Percentiles rank a stretch among this genome's conserved stretches.
phyloP scores from a whole-genome alignment of 208 protist genomes.

The Leishmania braziliensis region DNA sequence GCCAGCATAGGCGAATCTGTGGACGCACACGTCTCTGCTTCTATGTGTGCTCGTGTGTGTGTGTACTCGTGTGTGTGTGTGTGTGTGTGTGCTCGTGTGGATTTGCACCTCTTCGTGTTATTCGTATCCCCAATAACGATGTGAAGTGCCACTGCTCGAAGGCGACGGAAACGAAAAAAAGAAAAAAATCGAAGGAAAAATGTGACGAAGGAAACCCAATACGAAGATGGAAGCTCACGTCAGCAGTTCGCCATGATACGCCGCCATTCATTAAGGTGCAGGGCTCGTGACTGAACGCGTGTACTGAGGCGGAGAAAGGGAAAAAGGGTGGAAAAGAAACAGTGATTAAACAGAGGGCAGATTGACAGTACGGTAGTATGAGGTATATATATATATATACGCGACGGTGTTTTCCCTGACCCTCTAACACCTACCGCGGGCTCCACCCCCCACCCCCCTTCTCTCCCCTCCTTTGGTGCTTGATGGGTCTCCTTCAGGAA shows the following conservation, averaged over 20 bases:
- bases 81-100: neutral
- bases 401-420: neutral
- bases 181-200: too few relatives aligned
- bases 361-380: neutral
- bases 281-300: too few relatives aligned
- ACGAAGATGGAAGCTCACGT: neutral
- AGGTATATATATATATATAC: neutral
- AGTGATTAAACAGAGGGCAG: neutral
- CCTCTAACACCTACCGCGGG: neutral
- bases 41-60: neutral
- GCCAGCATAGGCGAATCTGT: neutral
- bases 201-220: neutral
- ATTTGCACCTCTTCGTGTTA: neutral
- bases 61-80: neutral
- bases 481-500: neutral
- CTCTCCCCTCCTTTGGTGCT: neutral
- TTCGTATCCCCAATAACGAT: neutral
- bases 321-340: neutral
- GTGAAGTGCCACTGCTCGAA: too few relatives aligned
- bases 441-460: neutral
- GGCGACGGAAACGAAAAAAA: neutral
- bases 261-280: too few relatives aligned
- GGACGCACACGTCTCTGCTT: neutral
- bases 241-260: too few relatives aligned
- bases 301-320: too few relatives aligned